Conservation (phyloP, 345 rosid species). For the Eucalyptus lansdowneana region DNA sequence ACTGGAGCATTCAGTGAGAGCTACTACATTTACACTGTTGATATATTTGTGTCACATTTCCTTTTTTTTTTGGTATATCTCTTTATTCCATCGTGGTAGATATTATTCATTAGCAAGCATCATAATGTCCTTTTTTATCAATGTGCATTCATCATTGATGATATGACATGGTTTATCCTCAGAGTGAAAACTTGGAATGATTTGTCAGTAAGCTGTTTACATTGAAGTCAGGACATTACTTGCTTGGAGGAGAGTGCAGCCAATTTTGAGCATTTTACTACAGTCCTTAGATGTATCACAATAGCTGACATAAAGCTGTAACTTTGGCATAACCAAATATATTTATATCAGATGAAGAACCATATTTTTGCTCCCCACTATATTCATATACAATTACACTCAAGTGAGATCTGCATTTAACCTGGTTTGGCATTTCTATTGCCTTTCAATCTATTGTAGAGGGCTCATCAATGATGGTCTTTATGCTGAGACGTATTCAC, state of each 20-base stretch:
- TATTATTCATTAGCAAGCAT: neutral
- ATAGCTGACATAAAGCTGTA: neutral
- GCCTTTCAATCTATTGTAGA: slow-evolving; percentile 18
- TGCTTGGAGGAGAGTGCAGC: neutral
- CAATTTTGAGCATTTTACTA: neutral
- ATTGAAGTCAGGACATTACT: neutral
- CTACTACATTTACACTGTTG: neutral
- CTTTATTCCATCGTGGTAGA: neutral
- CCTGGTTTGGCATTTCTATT: neutral
- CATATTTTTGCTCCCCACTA: neutral
- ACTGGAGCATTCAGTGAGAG: neutral
- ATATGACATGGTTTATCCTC: neutral
- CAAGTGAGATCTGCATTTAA: neutral
- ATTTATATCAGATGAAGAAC: neutral
- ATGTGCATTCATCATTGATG: neutral
- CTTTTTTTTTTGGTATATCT: neutral
- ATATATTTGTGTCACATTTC: neutral
- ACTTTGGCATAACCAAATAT: neutral
- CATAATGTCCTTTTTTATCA: neutral
- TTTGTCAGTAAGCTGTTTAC: neutral
- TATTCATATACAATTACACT: neutral
- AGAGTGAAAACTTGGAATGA: neutral
- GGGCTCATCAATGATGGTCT: slow-evolving; percentile 67
- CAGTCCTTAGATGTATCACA: neutral
- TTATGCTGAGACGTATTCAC: slow-evolving; percentile 64